These are phyloP conservation scores for Paramarasmius palmivorus DNA, from an alignment of 1,284 basidiomycete genomes.

Conservation along the genomic window DNA sequence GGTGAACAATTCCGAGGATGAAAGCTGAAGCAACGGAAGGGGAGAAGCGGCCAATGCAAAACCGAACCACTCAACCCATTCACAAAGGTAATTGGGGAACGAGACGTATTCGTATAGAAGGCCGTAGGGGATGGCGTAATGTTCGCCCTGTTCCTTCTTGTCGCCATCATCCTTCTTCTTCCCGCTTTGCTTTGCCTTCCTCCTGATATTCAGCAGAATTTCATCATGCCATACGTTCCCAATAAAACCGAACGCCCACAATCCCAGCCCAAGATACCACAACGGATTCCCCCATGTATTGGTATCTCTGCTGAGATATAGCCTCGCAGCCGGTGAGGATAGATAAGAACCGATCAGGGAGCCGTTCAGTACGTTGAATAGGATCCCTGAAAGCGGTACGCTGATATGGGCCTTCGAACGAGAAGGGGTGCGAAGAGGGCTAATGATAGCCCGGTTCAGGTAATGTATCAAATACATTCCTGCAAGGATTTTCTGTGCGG, in stretches of 20 bases:
- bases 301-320: conserved; percentile 38
- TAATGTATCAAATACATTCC: conserved; percentile 78
- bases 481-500: conserved; percentile 56
- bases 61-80: conserved; percentile 87
- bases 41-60: conserved; percentile 68
- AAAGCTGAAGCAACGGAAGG: conserved; percentile 17
- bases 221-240: conserved; percentile 91
- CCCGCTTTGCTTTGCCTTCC: conserved; percentile 34
- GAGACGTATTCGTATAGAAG: conserved; percentile 79
- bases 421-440: conserved; percentile 80
- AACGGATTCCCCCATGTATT: conserved; percentile 28
- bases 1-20: neutral
- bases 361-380: conserved; percentile 79
- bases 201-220: conserved; percentile 69
- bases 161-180: conserved; percentile 17
- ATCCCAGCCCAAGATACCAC: conserved; percentile 63
- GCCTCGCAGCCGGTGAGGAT: conserved; percentile 48
- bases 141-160: conserved; percentile 27
- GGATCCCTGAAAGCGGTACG: conserved; percentile 57
- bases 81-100: conserved; percentile 93
- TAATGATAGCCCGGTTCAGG: conserved; percentile 79
- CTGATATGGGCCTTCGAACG: conserved; percentile 76
- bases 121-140: conserved; percentile 85
- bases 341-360: conserved; percentile 71
- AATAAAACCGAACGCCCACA: conserved; percentile 73